phyloP scores from a whole-genome alignment of 306 rosid species.

The Inga laurina region DNA sequence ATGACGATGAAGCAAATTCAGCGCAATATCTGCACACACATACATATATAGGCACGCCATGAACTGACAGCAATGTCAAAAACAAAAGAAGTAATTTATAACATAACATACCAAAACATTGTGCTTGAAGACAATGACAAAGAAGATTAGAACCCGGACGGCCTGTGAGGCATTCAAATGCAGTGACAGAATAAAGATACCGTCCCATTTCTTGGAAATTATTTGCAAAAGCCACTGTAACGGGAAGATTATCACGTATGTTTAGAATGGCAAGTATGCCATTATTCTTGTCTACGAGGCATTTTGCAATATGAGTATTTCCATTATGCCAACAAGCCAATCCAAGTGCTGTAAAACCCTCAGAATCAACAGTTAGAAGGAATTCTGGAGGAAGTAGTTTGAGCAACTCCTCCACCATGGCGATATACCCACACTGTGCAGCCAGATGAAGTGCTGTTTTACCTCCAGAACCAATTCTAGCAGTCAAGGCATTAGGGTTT shows the following conservation, averaged over 20 bases:
- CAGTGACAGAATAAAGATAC: not conserved
- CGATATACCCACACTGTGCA: not conserved
- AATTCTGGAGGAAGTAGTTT: not conserved
- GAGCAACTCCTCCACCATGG: not conserved
- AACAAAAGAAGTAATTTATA: too few species aligned
- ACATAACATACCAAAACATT: not conserved
- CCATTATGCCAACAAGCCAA: not conserved
- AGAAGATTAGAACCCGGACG: not conserved
- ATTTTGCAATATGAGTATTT: not conserved
- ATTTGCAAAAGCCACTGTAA: not conserved
- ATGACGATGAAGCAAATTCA: too few species aligned
- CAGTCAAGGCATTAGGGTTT: not conserved
- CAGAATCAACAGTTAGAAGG: not conserved
- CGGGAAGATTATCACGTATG: rapidly evolving
- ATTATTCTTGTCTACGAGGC: not conserved
- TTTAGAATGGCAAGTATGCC: not conserved
- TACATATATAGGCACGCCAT: too few species aligned
- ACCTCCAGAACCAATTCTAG: too few species aligned
- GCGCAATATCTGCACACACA: too few species aligned
- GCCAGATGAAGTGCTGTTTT: not conserved
- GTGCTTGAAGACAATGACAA: not conserved
- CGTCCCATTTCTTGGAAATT: not conserved
- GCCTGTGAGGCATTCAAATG: not conserved
- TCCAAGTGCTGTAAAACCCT: not conserved
- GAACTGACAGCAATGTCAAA: too few species aligned